Evolutionary conservation across 306 rosid genomes (phyloP), one percentile per base, ranked within the genome.

Genomic region (Dalbergia cochinchinensis): DNA sequence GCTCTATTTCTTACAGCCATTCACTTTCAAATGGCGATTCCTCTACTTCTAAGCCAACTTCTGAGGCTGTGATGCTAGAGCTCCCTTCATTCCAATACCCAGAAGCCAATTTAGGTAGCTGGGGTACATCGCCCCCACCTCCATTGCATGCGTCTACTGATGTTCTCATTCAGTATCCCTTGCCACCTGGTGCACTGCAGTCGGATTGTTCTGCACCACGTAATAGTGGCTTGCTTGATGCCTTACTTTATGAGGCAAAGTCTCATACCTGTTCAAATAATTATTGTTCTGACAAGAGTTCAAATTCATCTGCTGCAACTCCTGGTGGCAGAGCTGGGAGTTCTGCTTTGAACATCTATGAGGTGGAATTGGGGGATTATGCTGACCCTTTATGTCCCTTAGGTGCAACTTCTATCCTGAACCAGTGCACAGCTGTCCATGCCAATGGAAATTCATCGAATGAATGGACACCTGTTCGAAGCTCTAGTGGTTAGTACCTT

Each of bases 11-110:
- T 70, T 88, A 83, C 78, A 55, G 91, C 90, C 99, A 93, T 89
- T 87, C 98, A 87, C 91, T 88, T 81, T 80, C 91, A 82, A 93
- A 93, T 95, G 98, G 94, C 89, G 90, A 89, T 84, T 88, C 89
- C 92, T 91, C 98, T 64, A 88, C 97, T 93, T 95, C 98, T 80
- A 79, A 76, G 94, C 92, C 97, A 79, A 57, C 82, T 77, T 80
- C 45, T 51, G 92, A 88, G 94, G 85, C 89, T 70, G 88, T 80
- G 98, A 93, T 93, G 98, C 83, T 73, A 85, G 99, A 95, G 98
- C 99, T 95, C 98, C 99, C 99, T 95, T 95, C 99, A 93, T 90
- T 93, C 99, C 99, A 95, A 95, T 90, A 88, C 93, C 79, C 94
- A 79, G 91, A 93, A 84, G 82, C 90, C 83, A 97, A 95, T 86